Base-by-base conservation (phyloP, 2,329 filamentous ascomycete genomes). In the Acephala macrosclerotiorum region DNA sequence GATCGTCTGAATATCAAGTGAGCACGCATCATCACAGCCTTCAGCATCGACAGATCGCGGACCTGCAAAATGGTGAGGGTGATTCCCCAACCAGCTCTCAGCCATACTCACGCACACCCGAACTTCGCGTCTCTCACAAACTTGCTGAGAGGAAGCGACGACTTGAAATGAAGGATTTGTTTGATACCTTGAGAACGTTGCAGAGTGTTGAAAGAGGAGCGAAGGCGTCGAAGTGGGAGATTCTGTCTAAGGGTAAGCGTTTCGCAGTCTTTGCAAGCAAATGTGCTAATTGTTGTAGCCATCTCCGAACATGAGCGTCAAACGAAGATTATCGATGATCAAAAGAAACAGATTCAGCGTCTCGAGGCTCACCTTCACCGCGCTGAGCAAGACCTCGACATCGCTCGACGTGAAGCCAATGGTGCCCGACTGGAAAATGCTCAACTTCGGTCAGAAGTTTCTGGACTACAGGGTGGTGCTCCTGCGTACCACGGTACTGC, bases 151-250 rank as follows among this genome's bases (percentile, higher is more conserved):
- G 92, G 42, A 96, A 96, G 80, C 86, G 92, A 45, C 84, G 92
- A 67, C 94, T 92, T 9, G 92, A 96, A 76, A 96, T 96, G 92
- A 96, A 96, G 80, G 90, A 92, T 73, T 80, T 96, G 0, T 96
- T 96, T 74, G 92, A 96, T 70, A 90, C 93, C 72, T 80, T 96
- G 9, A 87, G 93, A 71, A 89, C 91, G 70, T 82, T 93, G 42
- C 91, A 93, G 71, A 67, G 61, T 35, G 65, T 66, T 25, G 92
- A 93, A 73, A 87, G 92, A 18, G 92, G 92, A 1, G 91, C 90
- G 26, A 96, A 96, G 77, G 92, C 92, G 0, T 94, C 91, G 71
- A 96, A 96, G 73, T 96, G 92, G 92, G 92, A 96, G 73, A 94
- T 95, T 58, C 77, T 96, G 18, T 94, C 91, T 2, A 95, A 95